Percentiles rank a stretch among this genome's conserved stretches.
Conservation (phyloP, 2,329 filamentous ascomycete species). For the Diaporthe caulivora region DNA sequence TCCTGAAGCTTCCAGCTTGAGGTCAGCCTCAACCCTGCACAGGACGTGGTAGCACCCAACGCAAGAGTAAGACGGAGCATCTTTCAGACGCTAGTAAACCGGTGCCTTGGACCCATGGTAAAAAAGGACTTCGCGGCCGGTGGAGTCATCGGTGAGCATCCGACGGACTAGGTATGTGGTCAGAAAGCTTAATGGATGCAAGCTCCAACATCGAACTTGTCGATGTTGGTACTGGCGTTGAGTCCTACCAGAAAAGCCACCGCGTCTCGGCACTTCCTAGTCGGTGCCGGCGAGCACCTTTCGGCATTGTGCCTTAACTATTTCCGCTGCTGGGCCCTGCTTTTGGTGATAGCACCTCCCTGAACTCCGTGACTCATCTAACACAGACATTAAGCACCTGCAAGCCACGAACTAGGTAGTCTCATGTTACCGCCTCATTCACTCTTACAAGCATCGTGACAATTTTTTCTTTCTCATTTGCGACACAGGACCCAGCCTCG, state of each 20-base stretch:
- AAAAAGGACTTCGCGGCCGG: slow-evolving; percentile 7
- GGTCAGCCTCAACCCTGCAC: slow-evolving; percentile 9
- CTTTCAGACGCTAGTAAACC: neutral
- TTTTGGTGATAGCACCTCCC: neutral
- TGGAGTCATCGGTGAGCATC: slow-evolving; percentile 14
- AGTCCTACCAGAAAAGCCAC: neutral
- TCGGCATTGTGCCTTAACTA: neutral
- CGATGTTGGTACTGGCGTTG: neutral
- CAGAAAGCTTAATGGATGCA: slow-evolving; percentile 29
- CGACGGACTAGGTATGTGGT: neutral
- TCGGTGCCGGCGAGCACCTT: neutral
- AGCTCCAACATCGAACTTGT: neutral
- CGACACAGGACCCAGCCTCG: neutral
- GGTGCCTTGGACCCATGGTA: neutral
- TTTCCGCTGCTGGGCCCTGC: neutral
- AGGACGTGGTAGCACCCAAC: neutral
- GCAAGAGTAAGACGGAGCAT: slow-evolving; percentile 35
- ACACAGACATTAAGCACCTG: neutral
- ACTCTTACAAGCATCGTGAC: neutral
- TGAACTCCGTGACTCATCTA: slow-evolving; percentile 15
- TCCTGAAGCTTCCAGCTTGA: neutral
- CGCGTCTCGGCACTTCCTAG: neutral
- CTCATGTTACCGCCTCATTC: slow-evolving; percentile 3
- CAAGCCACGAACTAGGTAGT: neutral
- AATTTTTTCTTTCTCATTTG: neutral